Conservation (phyloP, 2,329 filamentous ascomycete species). For the Ophiostoma sp. region DNA sequence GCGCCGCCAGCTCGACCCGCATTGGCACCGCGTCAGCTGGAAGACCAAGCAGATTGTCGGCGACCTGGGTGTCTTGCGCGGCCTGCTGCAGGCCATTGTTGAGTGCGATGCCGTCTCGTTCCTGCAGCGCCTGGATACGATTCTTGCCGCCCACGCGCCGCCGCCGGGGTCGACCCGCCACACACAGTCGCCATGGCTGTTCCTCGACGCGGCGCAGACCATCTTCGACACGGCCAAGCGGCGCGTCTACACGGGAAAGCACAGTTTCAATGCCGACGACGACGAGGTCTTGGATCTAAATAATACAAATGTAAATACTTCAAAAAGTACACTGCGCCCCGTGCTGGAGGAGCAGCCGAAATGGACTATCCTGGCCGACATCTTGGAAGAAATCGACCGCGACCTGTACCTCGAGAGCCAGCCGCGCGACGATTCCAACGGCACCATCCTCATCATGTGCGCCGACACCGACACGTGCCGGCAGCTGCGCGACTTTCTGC, state of each 20-base stretch:
- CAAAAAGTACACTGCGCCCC: constrained; percentile 62
- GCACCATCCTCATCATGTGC: constrained; percentile 95
- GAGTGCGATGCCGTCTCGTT: constrained; percentile 88
- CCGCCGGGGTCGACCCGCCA: constrained; percentile 81
- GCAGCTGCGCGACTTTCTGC: constrained; percentile 84
- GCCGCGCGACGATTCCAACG: constrained; percentile 74
- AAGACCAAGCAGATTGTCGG: constrained; percentile 92
- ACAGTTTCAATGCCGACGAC: constrained; percentile 47
- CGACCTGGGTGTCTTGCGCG: constrained; percentile 76
- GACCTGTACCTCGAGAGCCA: constrained; percentile 77
- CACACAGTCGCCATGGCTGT: constrained; percentile 91
- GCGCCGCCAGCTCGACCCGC: constrained; percentile 83
- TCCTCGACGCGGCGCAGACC: constrained; percentile 88
- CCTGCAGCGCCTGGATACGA: constrained; percentile 87
- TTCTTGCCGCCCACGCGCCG: constrained; percentile 83
- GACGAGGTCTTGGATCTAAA: constrained; percentile 30
- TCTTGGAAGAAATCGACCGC: constrained; percentile 81
- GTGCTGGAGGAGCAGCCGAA: constrained; percentile 93
- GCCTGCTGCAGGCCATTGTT: constrained; percentile 74
- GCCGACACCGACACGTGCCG: constrained; percentile 78
- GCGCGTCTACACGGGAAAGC: constrained; percentile 72
- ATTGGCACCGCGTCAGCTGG: constrained; percentile 95
- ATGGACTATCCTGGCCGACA: constrained; percentile 82
- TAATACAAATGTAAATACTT: constrained; percentile 29
- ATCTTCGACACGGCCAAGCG: constrained; percentile 88